Evolutionary conservation across 2,329 filamentous ascomycete genomes (phyloP), one percentile per base, ranked within the genome.

Genomic region (Trichophyton benhamiae): DNA sequence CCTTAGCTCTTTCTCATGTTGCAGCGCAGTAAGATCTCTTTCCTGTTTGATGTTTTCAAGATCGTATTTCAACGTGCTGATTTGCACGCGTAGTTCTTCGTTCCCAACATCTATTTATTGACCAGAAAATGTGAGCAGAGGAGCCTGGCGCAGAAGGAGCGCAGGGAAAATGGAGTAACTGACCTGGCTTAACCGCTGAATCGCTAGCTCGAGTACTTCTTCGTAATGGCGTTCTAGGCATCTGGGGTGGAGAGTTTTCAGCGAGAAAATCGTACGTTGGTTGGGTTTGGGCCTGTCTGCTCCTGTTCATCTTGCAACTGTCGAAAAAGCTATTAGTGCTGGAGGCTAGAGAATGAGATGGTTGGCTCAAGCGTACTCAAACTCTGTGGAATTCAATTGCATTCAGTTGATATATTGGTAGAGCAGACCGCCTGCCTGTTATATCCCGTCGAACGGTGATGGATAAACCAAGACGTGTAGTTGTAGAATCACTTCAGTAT

Each of bases 11-110:
- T 89, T 88, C 66, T 90, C 87, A 67, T 94, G 88, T 64, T 89
- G 86, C 15, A 96, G 79, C 8, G 84, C 81, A 57, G 85, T 79
- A 68, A 96, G 82, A 62, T 95, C 90, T 67, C 88, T 87, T 70
- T 97, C 92, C 67, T 96, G 89, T 68, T 92, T 91, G 60, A 89
- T 78, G 17, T 88, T 92, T 68, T 91, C 88, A 66, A 96, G 81
- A 62, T 92, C 89, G 76, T 96, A 99, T 64, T 86, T 87, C 58
- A 96, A 78, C 0, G 90, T 89, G 64, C 91, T 94, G 48, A 97
- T 79, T 74, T 96, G 90, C 1, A 92, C 89, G 70, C 92, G 91
- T 27, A 97, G 80, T 65, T 91, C 87, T 69, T 97, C 91, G 63
- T 83, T 86, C 60, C 75, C 75, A 11, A 69, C 65, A 66, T 77